Evolutionary conservation across 2,329 filamentous ascomycete genomes (phyloP).

Genomic region (Sordariomycetes sp.): DNA sequence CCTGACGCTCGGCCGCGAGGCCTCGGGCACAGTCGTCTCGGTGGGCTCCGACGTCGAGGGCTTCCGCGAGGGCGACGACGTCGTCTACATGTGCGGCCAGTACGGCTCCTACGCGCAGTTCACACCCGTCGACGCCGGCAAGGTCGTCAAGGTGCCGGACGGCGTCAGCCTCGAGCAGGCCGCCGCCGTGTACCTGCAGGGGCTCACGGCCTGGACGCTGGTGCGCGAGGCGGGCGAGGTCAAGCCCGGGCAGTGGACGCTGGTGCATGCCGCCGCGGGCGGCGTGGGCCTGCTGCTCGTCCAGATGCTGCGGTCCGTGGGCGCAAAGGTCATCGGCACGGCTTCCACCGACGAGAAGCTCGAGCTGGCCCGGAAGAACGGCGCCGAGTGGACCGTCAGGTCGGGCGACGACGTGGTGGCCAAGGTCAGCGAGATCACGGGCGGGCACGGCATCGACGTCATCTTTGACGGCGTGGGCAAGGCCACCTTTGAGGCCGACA

Average conservation of each 20-base stretch:
- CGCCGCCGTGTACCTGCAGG: constrained; percentile 67
- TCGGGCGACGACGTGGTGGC: constrained; percentile 52
- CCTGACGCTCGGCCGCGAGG: constrained; percentile 72
- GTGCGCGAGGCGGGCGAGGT: constrained; percentile 70
- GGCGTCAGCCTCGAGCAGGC: constrained; percentile 51
- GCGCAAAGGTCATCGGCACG: constrained; percentile 72
- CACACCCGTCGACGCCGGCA: constrained; percentile 40
- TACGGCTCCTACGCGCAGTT: constrained; percentile 46
- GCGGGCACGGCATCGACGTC: constrained; percentile 61
- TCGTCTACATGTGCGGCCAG: constrained; percentile 53
- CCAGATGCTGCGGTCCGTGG: constrained; percentile 63
- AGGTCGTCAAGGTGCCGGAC: constrained; percentile 55
- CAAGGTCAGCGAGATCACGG: constrained; percentile 60
- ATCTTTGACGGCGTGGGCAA: constrained; percentile 85
- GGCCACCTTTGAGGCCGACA: constrained; percentile 69
- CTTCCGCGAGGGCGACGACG: constrained; percentile 57
- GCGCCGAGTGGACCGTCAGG: constrained; percentile 64
- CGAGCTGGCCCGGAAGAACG: constrained; percentile 57
- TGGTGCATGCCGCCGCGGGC: constrained; percentile 80
- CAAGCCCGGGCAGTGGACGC: constrained; percentile 67
- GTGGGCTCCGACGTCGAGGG: constrained; percentile 41
- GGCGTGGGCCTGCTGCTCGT: constrained; percentile 69
- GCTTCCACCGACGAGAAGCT: constrained; percentile 67
- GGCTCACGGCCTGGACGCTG: constrained; percentile 72
- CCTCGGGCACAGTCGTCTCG: constrained; percentile 59